Percentiles rank a stretch among this genome's conserved stretches.
These are phyloP conservation scores for Diplosphaera chodatii DNA, from an alignment of 139 green algal species.

Conservation along the genomic window DNA sequence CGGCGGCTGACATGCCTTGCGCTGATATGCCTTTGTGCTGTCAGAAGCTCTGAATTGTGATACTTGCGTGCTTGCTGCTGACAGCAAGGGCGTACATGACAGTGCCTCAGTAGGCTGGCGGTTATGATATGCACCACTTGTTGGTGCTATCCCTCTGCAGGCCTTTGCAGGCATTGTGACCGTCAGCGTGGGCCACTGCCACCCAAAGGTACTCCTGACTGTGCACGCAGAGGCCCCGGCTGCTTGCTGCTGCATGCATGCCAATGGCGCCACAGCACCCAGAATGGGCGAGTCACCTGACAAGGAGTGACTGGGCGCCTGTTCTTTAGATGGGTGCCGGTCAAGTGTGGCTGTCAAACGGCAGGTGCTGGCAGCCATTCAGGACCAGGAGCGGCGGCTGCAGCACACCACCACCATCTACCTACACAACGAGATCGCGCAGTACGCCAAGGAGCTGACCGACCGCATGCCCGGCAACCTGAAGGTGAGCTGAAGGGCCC, in stretches of 20 bases:
- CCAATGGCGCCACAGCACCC: no score
- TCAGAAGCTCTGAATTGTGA: no score
- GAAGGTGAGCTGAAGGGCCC: slow-evolving; percentile 52
- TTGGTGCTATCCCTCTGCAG: slow-evolving; percentile 29
- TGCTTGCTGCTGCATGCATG: no score
- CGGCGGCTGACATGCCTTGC: background rate
- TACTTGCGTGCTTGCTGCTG: background rate
- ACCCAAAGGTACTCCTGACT: slow-evolving; percentile 46
- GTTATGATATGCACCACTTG: background rate
- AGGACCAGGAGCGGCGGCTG: slow-evolving; percentile 33
- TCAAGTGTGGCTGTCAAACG: no score
- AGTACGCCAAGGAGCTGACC: slow-evolving; percentile 60
- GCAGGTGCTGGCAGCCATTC: slow-evolving; percentile 31
- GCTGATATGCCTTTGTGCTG: background rate
- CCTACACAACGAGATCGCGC: slow-evolving; percentile 51
- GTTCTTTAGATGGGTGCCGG: no score
- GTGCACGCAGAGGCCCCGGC: no score
- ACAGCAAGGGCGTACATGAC: background rate
- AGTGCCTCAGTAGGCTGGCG: background rate
- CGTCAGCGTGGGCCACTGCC: slow-evolving; percentile 84
- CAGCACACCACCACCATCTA: slow-evolving; percentile 82
- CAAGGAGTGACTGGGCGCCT: no score
- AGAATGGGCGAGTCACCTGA: no score
- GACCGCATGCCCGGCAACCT: slow-evolving; percentile 46
- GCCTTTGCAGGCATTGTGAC: slow-evolving; percentile 97